Evolutionary conservation across 1,284 basidiomycete genomes (phyloP), one percentile per base, ranked within the genome.

Genomic region (Microstroma glucosiphilum): DNA sequence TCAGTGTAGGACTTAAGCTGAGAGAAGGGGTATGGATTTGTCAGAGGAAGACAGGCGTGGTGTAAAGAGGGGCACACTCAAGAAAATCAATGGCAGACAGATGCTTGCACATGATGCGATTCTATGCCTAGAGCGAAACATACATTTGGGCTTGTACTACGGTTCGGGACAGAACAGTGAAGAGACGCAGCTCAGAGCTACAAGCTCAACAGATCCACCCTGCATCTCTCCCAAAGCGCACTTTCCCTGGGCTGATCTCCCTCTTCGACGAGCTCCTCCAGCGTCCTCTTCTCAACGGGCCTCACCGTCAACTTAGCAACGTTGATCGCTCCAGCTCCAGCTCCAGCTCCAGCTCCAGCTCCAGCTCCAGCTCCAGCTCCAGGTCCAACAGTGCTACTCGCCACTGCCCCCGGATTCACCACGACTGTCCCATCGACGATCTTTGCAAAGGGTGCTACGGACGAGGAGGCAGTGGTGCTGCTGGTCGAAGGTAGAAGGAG

Each of bases 401-500:
- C 51, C 25, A 21, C 21, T 17, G 21, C 51, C 51, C 51, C 74
- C 1, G 90, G 89, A 71, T 92, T 92, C 62, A 91, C 78, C 7
- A 85, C 82, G 6, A 83, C 81, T 1, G 88, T 87, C 25, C 83
- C 82, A 68, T 89, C 86, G 21, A 91, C 85, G 30, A 84, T 80
- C 87, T 89, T 92, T 13, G 86, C 84, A 74, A 93, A 93, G 37
- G 91, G 88, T 79, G 89, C 91, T 54, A 94, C 81, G 59, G 59
- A 87, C 84, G 4, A 73, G 58, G 25, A 71, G 71, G 11, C 66
- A 67, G 37, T 68, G 67, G 7, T 55, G 6, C 56, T 3, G 40
- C 1, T 77, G 30, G 9, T 9, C 30, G 90, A 92, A 0, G 92
- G 91, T 1, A 92, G 77, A 57, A 97, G 84, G 46, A 97, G 82